Percentiles rank a stretch among this genome's conserved stretches.
These are phyloP conservation scores for Suhomyces coccinellae DNA, from an alignment of 1,139 yeast genomes.

Conservation along the genomic window DNA sequence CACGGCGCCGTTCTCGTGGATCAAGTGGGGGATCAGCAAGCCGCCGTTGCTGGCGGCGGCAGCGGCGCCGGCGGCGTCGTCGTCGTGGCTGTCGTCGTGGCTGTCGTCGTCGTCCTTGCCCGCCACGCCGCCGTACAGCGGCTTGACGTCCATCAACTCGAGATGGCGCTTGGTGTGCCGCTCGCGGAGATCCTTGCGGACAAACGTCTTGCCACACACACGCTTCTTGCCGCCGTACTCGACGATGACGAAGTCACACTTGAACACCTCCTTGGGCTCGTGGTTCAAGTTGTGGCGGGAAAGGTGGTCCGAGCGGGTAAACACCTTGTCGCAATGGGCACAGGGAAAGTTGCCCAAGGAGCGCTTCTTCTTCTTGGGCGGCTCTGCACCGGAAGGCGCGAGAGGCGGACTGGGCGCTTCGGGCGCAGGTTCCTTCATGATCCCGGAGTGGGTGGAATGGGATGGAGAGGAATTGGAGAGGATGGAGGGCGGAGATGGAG, in stretches of 20 bases:
- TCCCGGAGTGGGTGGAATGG: not conserved
- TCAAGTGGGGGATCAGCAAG: conserved; percentile 7
- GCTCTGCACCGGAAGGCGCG: not conserved
- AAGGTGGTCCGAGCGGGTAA: conserved; percentile 44
- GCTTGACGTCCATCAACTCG: conserved; percentile 12
- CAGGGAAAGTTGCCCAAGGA: conserved; percentile 21
- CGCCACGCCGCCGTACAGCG: not conserved
- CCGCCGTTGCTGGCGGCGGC: conserved; percentile 2
- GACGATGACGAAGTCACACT: conserved; percentile 32
- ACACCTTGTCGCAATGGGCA: conserved; percentile 39
- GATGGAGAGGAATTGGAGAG: not conserved
- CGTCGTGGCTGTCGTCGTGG: not conserved
- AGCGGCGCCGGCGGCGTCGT: conserved; percentile 2
- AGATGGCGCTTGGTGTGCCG: conserved; percentile 40
- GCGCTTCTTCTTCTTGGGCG: conserved; percentile 14
- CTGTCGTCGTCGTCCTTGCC: not conserved
- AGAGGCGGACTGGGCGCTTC: not conserved
- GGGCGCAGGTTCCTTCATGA: not conserved
- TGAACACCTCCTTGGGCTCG: conserved; percentile 34
- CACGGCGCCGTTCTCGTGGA: conserved; percentile 3
- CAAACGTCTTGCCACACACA: conserved; percentile 43
- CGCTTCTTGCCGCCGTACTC: conserved; percentile 24
- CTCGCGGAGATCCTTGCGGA: conserved; percentile 40
- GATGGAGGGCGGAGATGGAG: too few relatives aligned
- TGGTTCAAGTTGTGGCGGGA: conserved; percentile 47